These are phyloP conservation scores for Narthecium ossifragum DNA, from an alignment of 106 monocot species.

Conservation along the genomic window DNA sequence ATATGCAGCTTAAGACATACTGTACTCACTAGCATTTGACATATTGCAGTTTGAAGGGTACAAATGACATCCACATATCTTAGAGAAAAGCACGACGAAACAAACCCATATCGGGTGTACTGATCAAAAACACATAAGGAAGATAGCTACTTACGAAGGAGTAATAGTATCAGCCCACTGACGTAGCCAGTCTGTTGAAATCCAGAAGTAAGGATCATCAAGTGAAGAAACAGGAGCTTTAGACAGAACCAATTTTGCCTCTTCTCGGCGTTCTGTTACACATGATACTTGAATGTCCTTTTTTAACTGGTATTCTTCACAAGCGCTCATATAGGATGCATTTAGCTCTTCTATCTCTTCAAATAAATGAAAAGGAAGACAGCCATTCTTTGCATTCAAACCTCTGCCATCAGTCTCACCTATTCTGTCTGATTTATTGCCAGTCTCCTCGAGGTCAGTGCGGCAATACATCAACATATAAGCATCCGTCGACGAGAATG, in stretches of 20 bases:
- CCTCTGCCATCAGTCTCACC: not conserved
- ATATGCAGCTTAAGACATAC: too few relatives aligned
- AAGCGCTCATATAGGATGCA: constrained; percentile 37
- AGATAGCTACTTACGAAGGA: constrained; percentile 54
- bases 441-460: constrained; percentile 17
- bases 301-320: constrained; percentile 64
- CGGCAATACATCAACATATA: constrained; percentile 94
- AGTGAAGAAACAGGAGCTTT: constrained; percentile 62
- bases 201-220: constrained; percentile 75
- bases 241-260: constrained; percentile 69
- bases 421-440: not conserved
- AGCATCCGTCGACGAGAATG: constrained; percentile 90
- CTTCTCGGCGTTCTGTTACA: constrained; percentile 64
- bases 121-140: too few relatives aligned
- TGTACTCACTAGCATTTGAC: too few relatives aligned
- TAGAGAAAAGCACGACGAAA: too few relatives aligned
- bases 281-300: constrained; percentile 54
- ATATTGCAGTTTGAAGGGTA: too few relatives aligned
- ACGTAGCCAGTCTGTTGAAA: constrained; percentile 87
- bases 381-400: constrained; percentile 10
- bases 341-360: constrained; percentile 67
- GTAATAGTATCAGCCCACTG: constrained; percentile 84
- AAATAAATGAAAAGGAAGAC: constrained; percentile 57
- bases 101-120: too few relatives aligned
- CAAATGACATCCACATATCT: too few relatives aligned